Evolutionary conservation across 1,284 basidiomycete genomes (phyloP).

Genomic region (Ceraceosorus bombacis): DNA sequence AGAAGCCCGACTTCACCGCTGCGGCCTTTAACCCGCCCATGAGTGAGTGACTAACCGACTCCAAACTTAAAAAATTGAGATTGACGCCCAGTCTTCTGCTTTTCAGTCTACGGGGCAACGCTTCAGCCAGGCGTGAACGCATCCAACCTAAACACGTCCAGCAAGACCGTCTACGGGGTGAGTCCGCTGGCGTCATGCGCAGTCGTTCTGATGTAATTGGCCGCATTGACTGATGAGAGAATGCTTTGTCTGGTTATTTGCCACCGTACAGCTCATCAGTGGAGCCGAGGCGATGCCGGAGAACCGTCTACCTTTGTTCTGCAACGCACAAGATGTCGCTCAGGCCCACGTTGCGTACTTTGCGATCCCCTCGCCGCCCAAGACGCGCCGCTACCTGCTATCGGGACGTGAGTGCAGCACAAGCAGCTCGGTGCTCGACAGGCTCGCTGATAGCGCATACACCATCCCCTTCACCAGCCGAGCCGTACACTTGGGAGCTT

Average conservation of each 20-base stretch:
- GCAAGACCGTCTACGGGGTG: conserved; percentile 28
- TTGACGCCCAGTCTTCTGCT: not conserved
- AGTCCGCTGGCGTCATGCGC: not conserved
- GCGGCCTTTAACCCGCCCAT: conserved; percentile 38
- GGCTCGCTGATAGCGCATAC: not conserved
- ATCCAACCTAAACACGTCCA: conserved; percentile 36
- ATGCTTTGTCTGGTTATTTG: not conserved
- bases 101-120: conserved; percentile 22
- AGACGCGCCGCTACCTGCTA: conserved; percentile 28
- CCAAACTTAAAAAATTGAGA: not conserved
- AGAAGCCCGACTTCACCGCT: conserved; percentile 25
- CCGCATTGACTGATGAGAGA: not conserved
- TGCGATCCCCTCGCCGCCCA: conserved; percentile 20
- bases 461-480: conserved; percentile 11
- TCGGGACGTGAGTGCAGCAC: conserved; percentile 5
- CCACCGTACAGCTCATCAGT: conserved; percentile 22
- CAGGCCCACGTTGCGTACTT: conserved; percentile 28
- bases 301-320: conserved; percentile 47
- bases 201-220: not conserved
- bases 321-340: conserved; percentile 34
- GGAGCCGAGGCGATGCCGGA: conserved; percentile 29
- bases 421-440: not conserved
- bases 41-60: conserved; percentile 11
- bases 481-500: conserved; percentile 32
- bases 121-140: conserved; percentile 28